Base-by-base conservation (phyloP, 768 basidiomycete species). In the Arthromyces matolae region DNA sequence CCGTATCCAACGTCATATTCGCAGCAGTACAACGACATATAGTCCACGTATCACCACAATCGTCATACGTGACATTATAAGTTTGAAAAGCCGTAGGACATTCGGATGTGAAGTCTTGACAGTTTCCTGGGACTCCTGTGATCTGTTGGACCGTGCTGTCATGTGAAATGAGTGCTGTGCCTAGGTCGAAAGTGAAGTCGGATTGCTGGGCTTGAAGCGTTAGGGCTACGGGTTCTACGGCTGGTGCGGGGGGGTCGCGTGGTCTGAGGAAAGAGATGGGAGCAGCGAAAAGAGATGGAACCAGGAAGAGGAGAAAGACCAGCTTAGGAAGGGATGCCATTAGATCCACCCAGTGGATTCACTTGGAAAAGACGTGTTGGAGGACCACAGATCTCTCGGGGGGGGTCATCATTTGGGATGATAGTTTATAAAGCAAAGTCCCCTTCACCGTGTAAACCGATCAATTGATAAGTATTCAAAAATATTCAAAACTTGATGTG, bases 11-110 rank as follows among this genome's bases (percentile, higher is more conserved):
- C 5, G 51, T 57, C 56, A 68, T 61, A 34, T 58, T 53, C 19
- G 61, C 60, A n/a, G 55, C 52, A 9, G 28, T 53, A 48, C 66
- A 68, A 5, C 60, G 60, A 27, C 66, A 67, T 4, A 68, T 44
- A 2, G 55, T 60, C 46, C 53, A 64, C 19, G 55, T 14, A 16
- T 58, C 57, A 1, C 54, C 50, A 36, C 64, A 66, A 45, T 67
- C 64, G 32, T 60, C 59, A 28, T 61, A 65, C 9, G 55, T 61
- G 19, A 66, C 55, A 33, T 60, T 62, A 22, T 54, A 47, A 3
- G 62, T 64, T 28, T 47, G 42, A 49, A 60, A 60, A 12, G 36
- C 33, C 3, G 57, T 54, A 1, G 48, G 46, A 33, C 62, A 62
- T 46, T 64, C 64, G 12, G 46, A 35, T 5, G 27, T 20, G 27